Evolutionary conservation across 176 grass and related monocot species (phyloP).

Genomic region (Bromus sterilis): DNA sequence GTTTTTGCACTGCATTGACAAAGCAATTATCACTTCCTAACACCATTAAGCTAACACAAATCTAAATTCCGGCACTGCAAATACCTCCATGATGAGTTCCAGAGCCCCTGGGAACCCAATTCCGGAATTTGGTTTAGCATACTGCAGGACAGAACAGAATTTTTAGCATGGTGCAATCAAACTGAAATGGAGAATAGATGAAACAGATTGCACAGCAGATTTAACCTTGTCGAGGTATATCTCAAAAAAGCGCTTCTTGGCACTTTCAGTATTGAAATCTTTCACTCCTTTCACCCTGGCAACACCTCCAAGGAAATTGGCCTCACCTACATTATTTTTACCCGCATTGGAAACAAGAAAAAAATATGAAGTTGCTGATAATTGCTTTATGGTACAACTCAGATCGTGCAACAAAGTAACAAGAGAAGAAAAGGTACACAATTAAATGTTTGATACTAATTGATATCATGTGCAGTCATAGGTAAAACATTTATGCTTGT

Average conservation of each 20-base stretch:
- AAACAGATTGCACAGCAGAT: background rate
- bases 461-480: background rate
- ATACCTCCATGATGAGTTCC: slow-evolving; percentile 84
- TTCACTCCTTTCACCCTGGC: slow-evolving; percentile 78
- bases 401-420: background rate
- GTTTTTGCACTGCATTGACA: slow-evolving; percentile 73
- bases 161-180: slow-evolving; percentile 10
- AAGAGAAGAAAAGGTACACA: background rate
- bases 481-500: background rate
- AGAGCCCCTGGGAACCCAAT: slow-evolving; percentile 94
- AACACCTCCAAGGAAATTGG: slow-evolving; percentile 95
- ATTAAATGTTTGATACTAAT: background rate
- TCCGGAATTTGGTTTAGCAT: slow-evolving; percentile 82
- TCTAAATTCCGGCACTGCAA: slow-evolving; percentile 7
- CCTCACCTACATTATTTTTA: slow-evolving; percentile 59
- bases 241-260: slow-evolving; percentile 81
- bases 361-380: background rate
- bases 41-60: background rate
- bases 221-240: slow-evolving; percentile 89
- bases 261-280: slow-evolving; percentile 61
- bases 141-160: slow-evolving; percentile 43
- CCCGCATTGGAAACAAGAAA: slow-evolving; percentile 1
- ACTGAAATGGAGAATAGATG: background rate
- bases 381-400: background rate
- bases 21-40: slow-evolving; percentile 7